phyloP scores from a whole-genome alignment of 2,329 filamentous ascomycete genomes.

The Colletotrichum godetiae region DNA sequence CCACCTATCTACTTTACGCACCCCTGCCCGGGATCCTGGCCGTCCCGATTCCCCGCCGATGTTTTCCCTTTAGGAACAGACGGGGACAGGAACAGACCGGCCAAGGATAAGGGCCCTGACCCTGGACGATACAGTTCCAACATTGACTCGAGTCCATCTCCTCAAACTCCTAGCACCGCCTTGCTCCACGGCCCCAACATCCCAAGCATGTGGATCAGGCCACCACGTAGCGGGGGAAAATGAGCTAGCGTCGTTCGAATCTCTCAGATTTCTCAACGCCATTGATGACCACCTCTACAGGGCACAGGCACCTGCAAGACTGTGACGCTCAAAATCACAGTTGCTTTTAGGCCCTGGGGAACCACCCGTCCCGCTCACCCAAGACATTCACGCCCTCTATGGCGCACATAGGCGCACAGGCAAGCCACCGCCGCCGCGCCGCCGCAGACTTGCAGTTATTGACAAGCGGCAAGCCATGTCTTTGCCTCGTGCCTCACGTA shows the following conservation, averaged over 20 bases:
- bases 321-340: not conserved
- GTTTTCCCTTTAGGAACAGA: conserved; percentile 30
- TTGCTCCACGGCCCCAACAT: conserved; percentile 25
- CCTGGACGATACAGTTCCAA: conserved; percentile 6
- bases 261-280: conserved; percentile 13
- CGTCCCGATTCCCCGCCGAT: conserved; percentile 24
- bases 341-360: not conserved
- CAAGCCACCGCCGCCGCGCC: not conserved
- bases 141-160: conserved; percentile 28
- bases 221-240: conserved; percentile 12
- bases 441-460: not conserved
- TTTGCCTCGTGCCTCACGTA: conserved; percentile 3
- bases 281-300: not conserved
- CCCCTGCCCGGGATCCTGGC: conserved; percentile 18
- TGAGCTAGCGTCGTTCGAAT: conserved; percentile 8
- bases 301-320: not conserved
- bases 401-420: not conserved
- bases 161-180: conserved; percentile 26
- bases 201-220: conserved; percentile 25
- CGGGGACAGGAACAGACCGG: conserved; percentile 13
- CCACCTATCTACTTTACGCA: not conserved
- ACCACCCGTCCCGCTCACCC: not conserved
- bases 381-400: not conserved
- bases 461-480: conserved; percentile 1
- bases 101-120: conserved; percentile 11